Evolutionary conservation across 2,329 filamentous ascomycete species (phyloP).

Genomic region (Aspergillus novofumigatus): DNA sequence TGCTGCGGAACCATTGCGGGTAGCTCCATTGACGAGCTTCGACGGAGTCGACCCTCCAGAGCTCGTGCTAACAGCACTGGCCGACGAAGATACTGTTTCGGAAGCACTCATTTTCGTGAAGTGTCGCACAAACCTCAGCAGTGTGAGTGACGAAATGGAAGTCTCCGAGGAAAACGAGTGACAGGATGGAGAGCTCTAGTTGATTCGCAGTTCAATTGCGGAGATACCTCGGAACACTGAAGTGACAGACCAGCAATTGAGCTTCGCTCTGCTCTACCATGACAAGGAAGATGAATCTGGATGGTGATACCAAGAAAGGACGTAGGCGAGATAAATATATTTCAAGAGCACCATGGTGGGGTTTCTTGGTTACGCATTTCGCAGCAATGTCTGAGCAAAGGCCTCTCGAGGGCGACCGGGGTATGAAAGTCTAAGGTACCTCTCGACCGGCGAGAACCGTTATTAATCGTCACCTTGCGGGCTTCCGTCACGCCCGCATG

Average conservation of each 20-base stretch:
- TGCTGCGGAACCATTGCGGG: constrained; percentile 1
- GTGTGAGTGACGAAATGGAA: not conserved
- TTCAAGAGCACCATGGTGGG: constrained; percentile 15
- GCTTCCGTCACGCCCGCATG: not conserved
- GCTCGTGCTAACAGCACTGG: constrained; percentile 17
- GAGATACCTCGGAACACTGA: constrained; percentile 9
- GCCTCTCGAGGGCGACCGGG: constrained; percentile 9
- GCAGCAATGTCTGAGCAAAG: constrained; percentile 16
- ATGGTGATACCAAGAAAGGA: not conserved
- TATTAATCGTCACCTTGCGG: not conserved
- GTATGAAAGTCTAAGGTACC: constrained; percentile 3
- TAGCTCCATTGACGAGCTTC: constrained; percentile 10
- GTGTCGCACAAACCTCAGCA: not conserved
- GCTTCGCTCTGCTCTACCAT: constrained; percentile 9
- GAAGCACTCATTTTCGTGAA: constrained; percentile 1
- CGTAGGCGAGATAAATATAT: constrained; percentile 1
- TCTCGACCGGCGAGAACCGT: constrained; percentile 8
- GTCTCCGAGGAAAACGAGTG: not conserved
- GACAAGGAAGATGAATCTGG: constrained; percentile 5
- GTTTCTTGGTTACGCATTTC: constrained; percentile 10
- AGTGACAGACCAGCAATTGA: constrained; percentile 5
- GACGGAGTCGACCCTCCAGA: constrained; percentile 19
- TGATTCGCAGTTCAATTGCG: constrained; percentile 17
- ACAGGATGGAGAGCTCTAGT: not conserved
- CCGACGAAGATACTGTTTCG: not conserved